Conservation (phyloP, 805 yeast genomes). For the Priceomyces castillae region DNA sequence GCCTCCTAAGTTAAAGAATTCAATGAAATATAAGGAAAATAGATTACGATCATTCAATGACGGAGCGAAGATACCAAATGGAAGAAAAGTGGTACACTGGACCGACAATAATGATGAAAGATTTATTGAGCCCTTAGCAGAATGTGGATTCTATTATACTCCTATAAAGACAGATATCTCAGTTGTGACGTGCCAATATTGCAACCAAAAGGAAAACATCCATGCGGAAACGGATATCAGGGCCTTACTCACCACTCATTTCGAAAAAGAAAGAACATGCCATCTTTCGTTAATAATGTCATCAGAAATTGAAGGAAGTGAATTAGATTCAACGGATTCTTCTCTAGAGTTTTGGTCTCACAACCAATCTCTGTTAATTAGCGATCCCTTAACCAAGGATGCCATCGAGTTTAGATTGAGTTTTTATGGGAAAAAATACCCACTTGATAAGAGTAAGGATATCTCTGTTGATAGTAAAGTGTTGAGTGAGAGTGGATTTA, state of each 20-base stretch:
- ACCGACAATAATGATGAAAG: constrained; percentile 6
- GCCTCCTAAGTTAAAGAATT: constrained; percentile 9
- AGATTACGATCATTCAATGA: constrained; percentile 22
- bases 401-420: constrained; percentile 31
- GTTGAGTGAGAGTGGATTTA: constrained; percentile 47
- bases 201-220: constrained; percentile 39
- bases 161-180: constrained; percentile 48
- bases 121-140: constrained; percentile 37
- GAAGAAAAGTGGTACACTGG: constrained; percentile 8
- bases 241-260: constrained; percentile 5
- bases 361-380: constrained; percentile 19
- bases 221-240: constrained; percentile 9
- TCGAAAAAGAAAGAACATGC: constrained; percentile 11
- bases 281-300: constrained; percentile 14
- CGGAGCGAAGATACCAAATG: constrained; percentile 15
- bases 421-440: constrained; percentile 39
- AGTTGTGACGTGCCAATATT: constrained; percentile 57
- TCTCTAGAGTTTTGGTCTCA: constrained; percentile 14
- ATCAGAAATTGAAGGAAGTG: constrained; percentile 4
- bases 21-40: constrained; percentile 20
- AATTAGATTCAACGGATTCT: background rate
- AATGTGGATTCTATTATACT: constrained; percentile 59
- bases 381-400: constrained; percentile 30
- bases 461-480: constrained; percentile 38
- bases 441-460: constrained; percentile 46